phyloP scores from a whole-genome alignment of 768 basidiomycete species.

The Serendipita indica region DNA sequence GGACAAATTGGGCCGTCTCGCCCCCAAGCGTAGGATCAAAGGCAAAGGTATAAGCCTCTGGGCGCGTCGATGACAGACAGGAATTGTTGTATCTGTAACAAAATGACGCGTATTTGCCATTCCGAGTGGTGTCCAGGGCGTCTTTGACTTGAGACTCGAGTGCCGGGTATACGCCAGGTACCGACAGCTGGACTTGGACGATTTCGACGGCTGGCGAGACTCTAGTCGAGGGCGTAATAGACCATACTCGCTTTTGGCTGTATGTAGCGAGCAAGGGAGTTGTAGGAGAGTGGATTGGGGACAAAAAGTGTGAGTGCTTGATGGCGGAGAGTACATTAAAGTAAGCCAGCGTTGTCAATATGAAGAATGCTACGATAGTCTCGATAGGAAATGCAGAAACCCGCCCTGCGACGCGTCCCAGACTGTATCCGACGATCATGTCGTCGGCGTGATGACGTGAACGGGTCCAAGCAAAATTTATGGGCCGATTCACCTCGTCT shows the following conservation, averaged over 20 bases:
- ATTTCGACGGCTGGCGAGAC: not conserved
- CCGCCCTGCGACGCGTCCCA: conserved; percentile 13
- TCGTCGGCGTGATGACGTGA: too few species aligned
- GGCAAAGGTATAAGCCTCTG: conserved; percentile 34
- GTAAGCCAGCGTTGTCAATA: conserved; percentile 83
- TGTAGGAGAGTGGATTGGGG: conserved; percentile 30
- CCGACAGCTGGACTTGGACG: conserved; percentile 3
- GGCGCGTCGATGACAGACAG: conserved; percentile 21
- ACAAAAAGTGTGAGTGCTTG: conserved; percentile 73
- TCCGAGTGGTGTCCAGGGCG: not conserved
- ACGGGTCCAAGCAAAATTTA: not conserved
- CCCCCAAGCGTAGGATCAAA: conserved; percentile 27
- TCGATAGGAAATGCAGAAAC: conserved; percentile 35
- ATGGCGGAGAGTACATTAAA: conserved; percentile 86
- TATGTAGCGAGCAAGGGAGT: conserved; percentile 23
- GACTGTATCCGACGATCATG: conserved; percentile 2
- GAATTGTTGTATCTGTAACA: conserved; percentile 6
- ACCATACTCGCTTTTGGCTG: not conserved
- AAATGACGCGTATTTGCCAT: not conserved
- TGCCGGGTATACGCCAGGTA: not conserved
- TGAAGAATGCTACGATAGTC: conserved; percentile 78
- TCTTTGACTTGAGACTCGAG: conserved; percentile 1
- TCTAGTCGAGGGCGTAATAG: not conserved
- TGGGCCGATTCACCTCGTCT: conserved; percentile 6
- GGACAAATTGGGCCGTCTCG: conserved; percentile 18